These are phyloP conservation scores for Nematodospora anomalae DNA, from an alignment of 1,139 yeast genomes.

Conservation along the genomic window DNA sequence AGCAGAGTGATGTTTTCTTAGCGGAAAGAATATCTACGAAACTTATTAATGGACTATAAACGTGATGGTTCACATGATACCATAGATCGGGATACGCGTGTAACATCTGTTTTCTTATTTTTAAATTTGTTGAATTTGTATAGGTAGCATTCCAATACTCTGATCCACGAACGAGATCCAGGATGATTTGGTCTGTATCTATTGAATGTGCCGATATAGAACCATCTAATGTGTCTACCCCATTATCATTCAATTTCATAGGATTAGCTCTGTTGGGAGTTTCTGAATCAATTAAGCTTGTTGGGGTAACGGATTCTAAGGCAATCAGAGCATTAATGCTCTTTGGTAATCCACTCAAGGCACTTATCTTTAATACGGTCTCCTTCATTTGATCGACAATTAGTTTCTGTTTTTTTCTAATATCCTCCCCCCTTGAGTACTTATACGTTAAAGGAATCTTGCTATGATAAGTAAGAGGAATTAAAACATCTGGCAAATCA, in stretches of 20 bases:
- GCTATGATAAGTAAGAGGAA: constrained; percentile 40
- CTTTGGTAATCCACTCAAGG: constrained; percentile 83
- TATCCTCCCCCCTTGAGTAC: constrained; percentile 30
- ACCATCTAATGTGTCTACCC: constrained; percentile 43
- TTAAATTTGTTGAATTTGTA: constrained; percentile 61
- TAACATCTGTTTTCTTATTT: constrained; percentile 67
- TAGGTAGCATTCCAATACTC: constrained; percentile 74
- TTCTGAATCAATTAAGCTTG: constrained; percentile 25
- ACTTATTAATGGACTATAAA: constrained; percentile 78
- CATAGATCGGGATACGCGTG: constrained; percentile 84
- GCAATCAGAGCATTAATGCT: constrained; percentile 74
- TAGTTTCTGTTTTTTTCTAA: constrained; percentile 31
- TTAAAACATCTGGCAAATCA: constrained; percentile 41
- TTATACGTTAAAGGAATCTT: constrained; percentile 40
- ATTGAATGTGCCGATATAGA: constrained; percentile 36
- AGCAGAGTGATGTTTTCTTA: constrained; percentile 72
- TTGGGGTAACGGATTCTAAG: constrained; percentile 66
- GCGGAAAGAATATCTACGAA: constrained; percentile 62
- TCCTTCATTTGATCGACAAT: constrained; percentile 68
- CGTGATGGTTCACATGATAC: constrained; percentile 68
- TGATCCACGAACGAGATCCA: constrained; percentile 50
- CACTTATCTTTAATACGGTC: constrained; percentile 71
- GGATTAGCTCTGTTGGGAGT: constrained; percentile 28
- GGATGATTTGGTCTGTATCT: constrained; percentile 28
- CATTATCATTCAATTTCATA: constrained; percentile 19